Evolutionary conservation across 768 basidiomycete species (phyloP), one percentile per base, ranked within the genome.

Genomic region (Trametopsis cervina): DNA sequence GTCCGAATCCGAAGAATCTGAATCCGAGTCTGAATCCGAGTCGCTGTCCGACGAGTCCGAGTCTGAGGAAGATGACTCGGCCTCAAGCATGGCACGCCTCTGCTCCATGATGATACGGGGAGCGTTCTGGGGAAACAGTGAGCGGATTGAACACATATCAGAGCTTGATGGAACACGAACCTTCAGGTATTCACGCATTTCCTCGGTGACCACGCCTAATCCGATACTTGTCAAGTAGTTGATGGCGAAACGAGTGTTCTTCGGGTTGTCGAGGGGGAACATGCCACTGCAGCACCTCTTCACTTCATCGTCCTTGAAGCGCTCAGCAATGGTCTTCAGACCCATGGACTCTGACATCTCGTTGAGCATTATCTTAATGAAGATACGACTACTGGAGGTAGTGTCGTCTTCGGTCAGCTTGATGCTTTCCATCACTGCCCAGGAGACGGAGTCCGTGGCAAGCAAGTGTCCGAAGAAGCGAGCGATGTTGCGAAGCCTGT

Each of bases 341-440:
- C 96, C 95, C 83, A 98, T 85, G 42, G 80, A 78, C 71, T 97
- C 96, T 72, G 85, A 85, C 75, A 98, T 82, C 68, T 99, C 96
- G 51, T 83, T 81, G 78, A 96, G 83, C 74, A 99, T 70, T 58
- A 98, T 96, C 69, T 98, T 98, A 60, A 98, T 72, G 64, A 98
- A 98, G 61, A 99, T 99, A 71, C 96, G 90, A 53, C 85, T 85
- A 56, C 88, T 91, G 17, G 87, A 89, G 0, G 96, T 98, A 20
- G 96, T 99, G 47, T 97, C 94, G 42, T 98, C 96, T 64, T 99
- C 96, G 58, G 91, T 98, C 70, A 99, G 83, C 65, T 85, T 91
- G 60, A 99, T 77, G 39, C 78, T 80, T 56, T 83, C 82, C 43
- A 99, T 71, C 1, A 82, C 83, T 17, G 81, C 72, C 96, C 96